phyloP scores from a whole-genome alignment of 257 asterid genomes.

The Solanum neorickii region DNA sequence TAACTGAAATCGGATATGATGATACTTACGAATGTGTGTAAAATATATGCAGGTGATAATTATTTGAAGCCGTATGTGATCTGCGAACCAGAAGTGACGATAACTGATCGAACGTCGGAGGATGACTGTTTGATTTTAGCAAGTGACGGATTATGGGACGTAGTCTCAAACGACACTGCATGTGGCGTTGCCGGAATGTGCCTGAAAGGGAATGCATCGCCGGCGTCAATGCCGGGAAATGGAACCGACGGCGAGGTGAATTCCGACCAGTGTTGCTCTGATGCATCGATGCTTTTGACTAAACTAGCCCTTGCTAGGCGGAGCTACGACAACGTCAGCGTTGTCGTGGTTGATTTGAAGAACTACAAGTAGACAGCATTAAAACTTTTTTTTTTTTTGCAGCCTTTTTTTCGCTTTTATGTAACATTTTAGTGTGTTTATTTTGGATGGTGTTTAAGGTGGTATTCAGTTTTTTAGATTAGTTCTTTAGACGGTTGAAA shows the following conservation, averaged over 20 bases:
- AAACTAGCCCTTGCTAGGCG: conserved; percentile 66
- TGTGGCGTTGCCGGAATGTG: conserved; percentile 56
- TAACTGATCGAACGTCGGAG: conserved; percentile 34
- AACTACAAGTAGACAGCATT: background rate
- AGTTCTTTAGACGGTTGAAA: background rate
- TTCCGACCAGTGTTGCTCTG: conserved; percentile 38
- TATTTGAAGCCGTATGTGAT: conserved; percentile 64
- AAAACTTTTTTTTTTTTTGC: background rate
- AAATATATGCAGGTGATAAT: conserved; percentile 31
- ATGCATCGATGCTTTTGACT: conserved; percentile 47
- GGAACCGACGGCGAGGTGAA: background rate
- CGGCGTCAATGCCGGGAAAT: background rate
- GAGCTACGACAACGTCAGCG: conserved; percentile 58
- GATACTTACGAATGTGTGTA: background rate
- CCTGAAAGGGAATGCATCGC: conserved; percentile 18
- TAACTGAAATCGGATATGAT: background rate
- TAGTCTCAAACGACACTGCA: conserved; percentile 61
- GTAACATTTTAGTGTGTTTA: background rate
- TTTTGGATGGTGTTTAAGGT: background rate
- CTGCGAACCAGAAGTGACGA: conserved; percentile 69
- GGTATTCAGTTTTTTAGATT: background rate
- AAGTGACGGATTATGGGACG: conserved; percentile 86
- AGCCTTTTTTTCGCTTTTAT: background rate
- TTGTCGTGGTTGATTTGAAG: conserved; percentile 49
- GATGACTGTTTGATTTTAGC: conserved; percentile 70